Base-by-base conservation (phyloP, 768 basidiomycete species). In the Rickenella mellea region DNA sequence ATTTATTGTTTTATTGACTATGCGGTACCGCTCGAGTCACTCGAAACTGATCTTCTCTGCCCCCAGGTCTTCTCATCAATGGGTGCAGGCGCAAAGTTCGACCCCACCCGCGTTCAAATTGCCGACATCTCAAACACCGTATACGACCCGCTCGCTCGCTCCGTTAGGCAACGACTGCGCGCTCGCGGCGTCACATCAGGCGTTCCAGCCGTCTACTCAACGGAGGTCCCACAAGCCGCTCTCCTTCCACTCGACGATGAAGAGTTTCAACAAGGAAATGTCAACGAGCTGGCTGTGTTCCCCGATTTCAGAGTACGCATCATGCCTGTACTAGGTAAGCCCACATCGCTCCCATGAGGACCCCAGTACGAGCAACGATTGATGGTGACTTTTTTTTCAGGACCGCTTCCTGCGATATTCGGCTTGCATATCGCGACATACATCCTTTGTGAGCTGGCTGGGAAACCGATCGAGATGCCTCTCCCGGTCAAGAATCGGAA, bases 261-360 rank as follows among this genome's bases (percentile, higher is more conserved):
- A 50, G 92, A 98, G 60, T 93, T 92, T 58, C 66, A 82, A 51
- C 90, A 85, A 57, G 96, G 94, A 3, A 65, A 79, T 11, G 83
- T 97, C 9, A 82, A 86, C 51, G 92, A 98, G 62, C 71, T 98
- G 6, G 79, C 84, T 14, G 82, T 83, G 5, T 84, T 97, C 45
- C 86, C 91, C 54, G 88, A 96, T 57, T 97, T 97, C 64, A 69
- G 94, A 24, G 88, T 98, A 9, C 75, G 94, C 27, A 94, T 97
- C 50, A 59, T 97, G 9, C 94, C 94, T 22, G 94, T 97, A 4
- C 70, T 97, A 3, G 90, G 84, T 80, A 40, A 6, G 73, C 56
- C 19, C 15, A 27, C 29, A 36, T n/a, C 27, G n/a, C 26, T 29
- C 32, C 5, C 14, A 19, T 12, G 12, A 24, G 19, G 6, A 25